These are phyloP conservation scores for Neurospora tetraspora DNA, from an alignment of 495 filamentous ascomycete genomes.

Conservation along the genomic window DNA sequence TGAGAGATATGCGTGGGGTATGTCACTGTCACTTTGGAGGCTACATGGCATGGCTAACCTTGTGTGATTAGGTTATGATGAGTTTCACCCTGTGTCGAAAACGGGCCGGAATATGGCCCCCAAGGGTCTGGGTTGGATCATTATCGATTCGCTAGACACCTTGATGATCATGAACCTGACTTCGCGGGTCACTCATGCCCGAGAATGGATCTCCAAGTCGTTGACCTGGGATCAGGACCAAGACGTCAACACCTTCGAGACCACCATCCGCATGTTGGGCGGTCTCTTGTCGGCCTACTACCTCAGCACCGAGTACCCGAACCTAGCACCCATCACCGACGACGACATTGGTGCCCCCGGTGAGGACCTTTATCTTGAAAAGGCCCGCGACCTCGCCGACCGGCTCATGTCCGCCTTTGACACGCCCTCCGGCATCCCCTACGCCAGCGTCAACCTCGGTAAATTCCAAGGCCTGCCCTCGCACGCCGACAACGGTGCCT, in stretches of 20 bases:
- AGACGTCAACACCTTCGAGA: slow-evolving; percentile 96
- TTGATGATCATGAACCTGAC: slow-evolving; percentile 98
- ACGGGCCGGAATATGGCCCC: slow-evolving; percentile 72
- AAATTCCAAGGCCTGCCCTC: slow-evolving; percentile 62
- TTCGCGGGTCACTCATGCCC: slow-evolving; percentile 69
- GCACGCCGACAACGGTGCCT: slow-evolving; percentile 79
- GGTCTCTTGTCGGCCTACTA: slow-evolving; percentile 93
- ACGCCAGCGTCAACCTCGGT: slow-evolving; percentile 80
- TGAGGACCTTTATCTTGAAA: slow-evolving; percentile 92
- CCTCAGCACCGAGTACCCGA: slow-evolving; percentile 62
- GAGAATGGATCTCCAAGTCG: slow-evolving; percentile 79
- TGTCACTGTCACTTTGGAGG: slow-evolving; percentile 7
- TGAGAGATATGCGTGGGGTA: slow-evolving; percentile 91
- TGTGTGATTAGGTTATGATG: slow-evolving; percentile 57
- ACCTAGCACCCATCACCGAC: slow-evolving; percentile 53
- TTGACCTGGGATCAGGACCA: slow-evolving; percentile 83
- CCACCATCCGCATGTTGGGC: slow-evolving; percentile 95
- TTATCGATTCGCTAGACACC: slow-evolving; percentile 91
- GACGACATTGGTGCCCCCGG: slow-evolving; percentile 57
- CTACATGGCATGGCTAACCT: background rate
- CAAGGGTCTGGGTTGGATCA: slow-evolving; percentile 89
- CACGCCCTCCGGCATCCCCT: slow-evolving; percentile 75
- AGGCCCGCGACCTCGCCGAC: slow-evolving; percentile 85
- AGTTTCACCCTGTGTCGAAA: slow-evolving; percentile 75
- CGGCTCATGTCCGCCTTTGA: slow-evolving; percentile 82